These are phyloP conservation scores for Fomitopsis schrenkii DNA, from an alignment of 1,284 basidiomycete genomes.

Conservation along the genomic window DNA sequence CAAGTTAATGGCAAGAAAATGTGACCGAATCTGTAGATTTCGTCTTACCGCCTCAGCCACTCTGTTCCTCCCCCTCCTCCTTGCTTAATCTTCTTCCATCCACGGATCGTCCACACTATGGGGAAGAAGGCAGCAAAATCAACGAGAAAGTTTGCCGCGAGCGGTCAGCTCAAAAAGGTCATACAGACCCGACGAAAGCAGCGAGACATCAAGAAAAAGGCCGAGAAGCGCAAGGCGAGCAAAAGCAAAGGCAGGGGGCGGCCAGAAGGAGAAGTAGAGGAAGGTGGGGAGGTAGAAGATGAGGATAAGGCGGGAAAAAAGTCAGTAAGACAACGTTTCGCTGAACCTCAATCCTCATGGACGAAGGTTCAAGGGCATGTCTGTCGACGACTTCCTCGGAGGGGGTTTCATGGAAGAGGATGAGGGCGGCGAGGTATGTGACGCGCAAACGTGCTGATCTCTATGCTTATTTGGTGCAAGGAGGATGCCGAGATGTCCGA, in stretches of 20 bases:
- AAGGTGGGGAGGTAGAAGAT: constrained; percentile 35
- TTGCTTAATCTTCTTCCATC: no score
- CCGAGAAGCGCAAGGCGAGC: constrained; percentile 52
- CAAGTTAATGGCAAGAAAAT: not conserved
- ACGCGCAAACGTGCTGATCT: not conserved
- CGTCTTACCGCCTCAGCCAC: not conserved
- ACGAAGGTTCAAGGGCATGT: constrained; percentile 49
- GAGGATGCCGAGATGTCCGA: constrained; percentile 24
- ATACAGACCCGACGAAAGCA: constrained; percentile 78
- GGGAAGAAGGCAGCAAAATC: constrained; percentile 67
- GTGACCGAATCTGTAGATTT: not conserved
- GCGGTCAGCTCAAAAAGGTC: constrained; percentile 82
- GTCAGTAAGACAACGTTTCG: constrained; percentile 12
- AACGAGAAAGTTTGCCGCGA: constrained; percentile 83
- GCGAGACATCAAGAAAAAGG: constrained; percentile 70
- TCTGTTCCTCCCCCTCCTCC: not conserved
- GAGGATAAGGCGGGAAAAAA: constrained; percentile 28
- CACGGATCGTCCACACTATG: constrained; percentile 32
- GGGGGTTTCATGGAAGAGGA: constrained; percentile 70
- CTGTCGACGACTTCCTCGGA: constrained; percentile 79
- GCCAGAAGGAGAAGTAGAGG: constrained; percentile 34
- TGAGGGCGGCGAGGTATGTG: constrained; percentile 41
- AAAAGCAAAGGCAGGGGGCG: constrained; percentile 39
- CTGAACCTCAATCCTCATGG: not conserved
- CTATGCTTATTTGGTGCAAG: not conserved